Conservation (phyloP, 2,329 filamentous ascomycete species). For the Stemphylium beticola region DNA sequence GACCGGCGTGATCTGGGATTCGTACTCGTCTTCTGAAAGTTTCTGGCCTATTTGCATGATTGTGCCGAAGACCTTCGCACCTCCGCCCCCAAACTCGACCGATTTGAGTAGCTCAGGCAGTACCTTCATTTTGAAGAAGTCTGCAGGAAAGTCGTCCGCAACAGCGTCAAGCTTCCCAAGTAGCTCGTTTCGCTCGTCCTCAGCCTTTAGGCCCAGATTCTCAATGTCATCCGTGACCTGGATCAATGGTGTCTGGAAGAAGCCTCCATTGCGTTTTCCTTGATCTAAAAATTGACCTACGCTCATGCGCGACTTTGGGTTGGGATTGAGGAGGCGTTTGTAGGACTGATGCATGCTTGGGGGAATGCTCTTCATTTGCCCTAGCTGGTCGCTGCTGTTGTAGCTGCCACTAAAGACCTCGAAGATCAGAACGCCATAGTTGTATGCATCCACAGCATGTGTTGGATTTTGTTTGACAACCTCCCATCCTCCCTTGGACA, state of each 20-base stretch:
- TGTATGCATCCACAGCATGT: slow-evolving; percentile 84
- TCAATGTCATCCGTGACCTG: slow-evolving; percentile 92
- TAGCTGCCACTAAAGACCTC: slow-evolving; percentile 93
- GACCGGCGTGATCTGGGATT: slow-evolving; percentile 80
- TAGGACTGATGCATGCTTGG: slow-evolving; percentile 90
- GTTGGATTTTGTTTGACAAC: slow-evolving; percentile 82
- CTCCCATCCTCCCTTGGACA: slow-evolving; percentile 89
- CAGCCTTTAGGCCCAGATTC: slow-evolving; percentile 85
- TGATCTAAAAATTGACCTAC: slow-evolving; percentile 89
- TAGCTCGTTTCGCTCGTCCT: slow-evolving; percentile 83
- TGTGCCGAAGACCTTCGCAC: slow-evolving; percentile 84
- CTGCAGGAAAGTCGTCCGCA: slow-evolving; percentile 93
- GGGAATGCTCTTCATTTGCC: slow-evolving; percentile 85
- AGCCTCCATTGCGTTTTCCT: slow-evolving; percentile 78
- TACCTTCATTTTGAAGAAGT: slow-evolving; percentile 98
- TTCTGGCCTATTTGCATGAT: slow-evolving; percentile 92
- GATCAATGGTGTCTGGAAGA: slow-evolving; percentile 93
- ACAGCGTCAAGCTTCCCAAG: slow-evolving; percentile 83
- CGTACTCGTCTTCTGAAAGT: slow-evolving; percentile 87
- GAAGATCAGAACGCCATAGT: slow-evolving; percentile 81
- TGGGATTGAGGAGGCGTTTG: slow-evolving; percentile 84
- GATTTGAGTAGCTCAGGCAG: slow-evolving; percentile 96
- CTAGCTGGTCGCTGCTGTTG: slow-evolving; percentile 75
- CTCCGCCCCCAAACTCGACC: slow-evolving; percentile 96
- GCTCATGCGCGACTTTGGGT: slow-evolving; percentile 86